Conservation (phyloP, 306 rosid genomes). For the Medicago ruthenica region DNA sequence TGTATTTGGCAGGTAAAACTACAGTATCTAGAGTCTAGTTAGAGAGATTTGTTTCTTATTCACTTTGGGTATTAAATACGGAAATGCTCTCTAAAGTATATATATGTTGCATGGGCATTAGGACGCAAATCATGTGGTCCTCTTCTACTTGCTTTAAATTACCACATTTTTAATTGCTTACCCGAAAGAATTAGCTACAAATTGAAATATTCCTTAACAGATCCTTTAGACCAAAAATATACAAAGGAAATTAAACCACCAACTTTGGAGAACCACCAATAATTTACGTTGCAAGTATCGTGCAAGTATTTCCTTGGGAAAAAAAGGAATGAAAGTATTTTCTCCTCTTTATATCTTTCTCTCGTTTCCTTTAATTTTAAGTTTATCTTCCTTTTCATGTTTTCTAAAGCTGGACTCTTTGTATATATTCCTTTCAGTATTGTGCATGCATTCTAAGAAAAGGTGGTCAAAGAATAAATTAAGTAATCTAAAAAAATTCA, state of each 20-base stretch:
- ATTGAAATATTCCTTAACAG: constrained; percentile 36
- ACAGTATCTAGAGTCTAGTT: constrained; percentile 8
- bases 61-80: background rate
- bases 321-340: background rate
- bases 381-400: background rate
- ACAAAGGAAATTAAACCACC: constrained; percentile 5
- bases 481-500: background rate
- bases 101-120: constrained; percentile 33
- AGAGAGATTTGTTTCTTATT: background rate
- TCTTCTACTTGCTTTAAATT: constrained; percentile 24
- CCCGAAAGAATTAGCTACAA: background rate
- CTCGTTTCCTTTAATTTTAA: background rate
- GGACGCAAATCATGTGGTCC: constrained; percentile 44
- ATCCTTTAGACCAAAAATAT: background rate
- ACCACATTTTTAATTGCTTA: background rate
- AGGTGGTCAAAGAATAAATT: background rate
- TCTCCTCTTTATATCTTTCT: background rate
- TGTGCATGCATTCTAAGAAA: background rate
- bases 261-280: constrained; percentile 39
- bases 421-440: background rate
- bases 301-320: constrained; percentile 22
- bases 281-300: constrained; percentile 27
- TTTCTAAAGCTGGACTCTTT: too few relatives aligned
- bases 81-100: constrained; percentile 16
- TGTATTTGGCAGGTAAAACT: background rate